Evolutionary conservation across 176 grass and related monocot genomes (phyloP).

Genomic region (Aechmea fasciata): DNA sequence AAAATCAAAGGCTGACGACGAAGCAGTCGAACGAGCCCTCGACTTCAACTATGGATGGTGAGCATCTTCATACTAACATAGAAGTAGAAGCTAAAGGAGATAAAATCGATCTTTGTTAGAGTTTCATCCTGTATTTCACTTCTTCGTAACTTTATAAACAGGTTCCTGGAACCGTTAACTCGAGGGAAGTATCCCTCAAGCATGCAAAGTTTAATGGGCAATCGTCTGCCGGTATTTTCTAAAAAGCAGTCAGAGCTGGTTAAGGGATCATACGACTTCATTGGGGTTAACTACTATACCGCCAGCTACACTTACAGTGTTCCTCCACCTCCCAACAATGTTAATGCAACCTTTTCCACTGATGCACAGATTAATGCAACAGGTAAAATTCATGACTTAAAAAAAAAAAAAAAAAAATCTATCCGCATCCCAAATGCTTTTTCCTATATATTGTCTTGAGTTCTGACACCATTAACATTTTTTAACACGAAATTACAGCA

Average conservation of each 20-base stretch:
- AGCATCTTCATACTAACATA: not conserved
- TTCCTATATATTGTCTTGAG: not conserved
- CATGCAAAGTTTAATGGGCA: not conserved
- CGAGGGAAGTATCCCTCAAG: constrained; percentile 3
- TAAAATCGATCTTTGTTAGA: not conserved
- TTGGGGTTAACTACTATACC: constrained; percentile 12
- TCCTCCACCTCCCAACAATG: not conserved
- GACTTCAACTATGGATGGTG: not conserved
- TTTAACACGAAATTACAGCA: not conserved
- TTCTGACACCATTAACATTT: not conserved
- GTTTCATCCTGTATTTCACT: not conserved
- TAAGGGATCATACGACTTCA: constrained; percentile 15
- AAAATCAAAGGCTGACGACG: not conserved
- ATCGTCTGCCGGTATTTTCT: not conserved
- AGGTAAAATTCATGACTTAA: not conserved
- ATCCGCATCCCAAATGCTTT: not conserved
- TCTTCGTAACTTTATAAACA: not conserved
- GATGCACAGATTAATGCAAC: not conserved
- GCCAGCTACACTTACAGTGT: not conserved
- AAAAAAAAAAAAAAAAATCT: not conserved
- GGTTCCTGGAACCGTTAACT: constrained; percentile 5
- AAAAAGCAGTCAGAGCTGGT: not conserved
- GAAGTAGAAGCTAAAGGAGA: not conserved
- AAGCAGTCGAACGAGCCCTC: not conserved
- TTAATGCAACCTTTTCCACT: not conserved